Conservation (phyloP, 768 basidiomycete genomes). For the Daedalea quercina region DNA sequence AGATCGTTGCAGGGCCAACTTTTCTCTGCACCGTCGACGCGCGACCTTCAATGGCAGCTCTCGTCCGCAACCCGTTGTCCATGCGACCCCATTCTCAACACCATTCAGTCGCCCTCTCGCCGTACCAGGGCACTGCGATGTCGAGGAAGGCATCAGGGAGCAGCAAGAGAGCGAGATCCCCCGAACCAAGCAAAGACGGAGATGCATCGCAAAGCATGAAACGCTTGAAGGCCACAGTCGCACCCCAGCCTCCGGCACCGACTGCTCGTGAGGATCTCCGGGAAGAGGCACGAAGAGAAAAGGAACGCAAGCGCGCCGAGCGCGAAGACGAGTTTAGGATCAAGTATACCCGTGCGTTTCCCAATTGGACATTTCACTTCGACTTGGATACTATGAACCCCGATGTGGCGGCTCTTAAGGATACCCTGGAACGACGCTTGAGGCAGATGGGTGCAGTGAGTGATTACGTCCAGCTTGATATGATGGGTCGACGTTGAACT, state of each 20-base stretch:
- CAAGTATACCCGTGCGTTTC: conserved; percentile 85
- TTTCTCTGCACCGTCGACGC: conserved; percentile 5
- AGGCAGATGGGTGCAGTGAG: conserved; percentile 72
- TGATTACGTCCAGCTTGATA: conserved; percentile 12
- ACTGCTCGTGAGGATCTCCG: conserved; percentile 13
- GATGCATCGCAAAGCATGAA: conserved; percentile 28
- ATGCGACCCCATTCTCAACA: conserved; percentile 30
- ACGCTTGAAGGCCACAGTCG: conserved; percentile 32
- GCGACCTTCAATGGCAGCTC: conserved; percentile 33
- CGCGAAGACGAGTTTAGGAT: conserved; percentile 68
- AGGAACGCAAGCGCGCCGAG: conserved; percentile 41
- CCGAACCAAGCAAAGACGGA: conserved; percentile 35
- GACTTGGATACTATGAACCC: conserved; percentile 50
- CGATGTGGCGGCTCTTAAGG: conserved; percentile 29
- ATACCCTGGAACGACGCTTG: conserved; percentile 48
- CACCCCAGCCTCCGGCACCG: not conserved
- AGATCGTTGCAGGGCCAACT: conserved; percentile 5
- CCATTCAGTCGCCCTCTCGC: conserved; percentile 25
- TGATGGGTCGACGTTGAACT: not conserved
- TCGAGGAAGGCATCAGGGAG: conserved; percentile 21
- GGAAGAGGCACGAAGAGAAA: conserved; percentile 35
- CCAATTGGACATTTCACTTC: conserved; percentile 79
- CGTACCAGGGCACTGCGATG: conserved; percentile 19
- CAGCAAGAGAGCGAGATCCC: conserved; percentile 44
- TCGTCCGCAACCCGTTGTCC: conserved; percentile 43